Evolutionary conservation across 208 protist species (phyloP), one percentile per base, ranked within the genome.

Genomic region (Balamuthia mandrillaris): DNA sequence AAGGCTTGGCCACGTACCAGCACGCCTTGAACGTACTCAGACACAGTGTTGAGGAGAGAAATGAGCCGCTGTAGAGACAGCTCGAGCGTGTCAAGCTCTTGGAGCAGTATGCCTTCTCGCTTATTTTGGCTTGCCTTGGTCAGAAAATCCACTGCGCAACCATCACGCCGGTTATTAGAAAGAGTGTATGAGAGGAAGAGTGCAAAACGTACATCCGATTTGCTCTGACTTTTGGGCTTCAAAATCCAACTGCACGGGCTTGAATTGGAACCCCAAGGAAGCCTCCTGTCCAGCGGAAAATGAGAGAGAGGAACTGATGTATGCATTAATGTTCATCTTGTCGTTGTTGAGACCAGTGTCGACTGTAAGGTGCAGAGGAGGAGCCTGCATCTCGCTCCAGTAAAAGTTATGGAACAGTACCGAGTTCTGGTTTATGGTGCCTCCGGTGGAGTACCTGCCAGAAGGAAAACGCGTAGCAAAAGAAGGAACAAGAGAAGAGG

Each of bases 351-450:
- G 78, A n/a, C 61, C 66, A 7, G 87, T 91, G 47, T 93, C 89
- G 9, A 93, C 52, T 0, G 85, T 90, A 21, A 93, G 83, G 68
- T 90, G 86, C 54, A 93, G 83, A 82, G 91, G 84, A 60, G 61
- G 66, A 33, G 78, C 79, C 51, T 74, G 68, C 63, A 88, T 81
- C 37, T 89, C 86, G 24, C 88, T 65, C 68, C 68, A 63, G 70
- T 91, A 94, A 44, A 92, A 94, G 41, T 94, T 86, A 75, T 94
- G 85, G 33, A 94, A n/a, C n/a, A n/a, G n/a, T n/a, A n/a, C n/a
- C n/a, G n/a, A n/a, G n/a, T n/a, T n/a, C n/a, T n/a, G n/a, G n/a
- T n/a, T n/a, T n/a, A n/a, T n/a, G n/a, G n/a, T n/a, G n/a, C n/a
- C n/a, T n/a, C n/a, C n/a, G n/a, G n/a, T n/a, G n/a, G n/a, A n/a